phyloP scores from a whole-genome alignment of 1,284 basidiomycete genomes.

The Hymenochaete sp. region DNA sequence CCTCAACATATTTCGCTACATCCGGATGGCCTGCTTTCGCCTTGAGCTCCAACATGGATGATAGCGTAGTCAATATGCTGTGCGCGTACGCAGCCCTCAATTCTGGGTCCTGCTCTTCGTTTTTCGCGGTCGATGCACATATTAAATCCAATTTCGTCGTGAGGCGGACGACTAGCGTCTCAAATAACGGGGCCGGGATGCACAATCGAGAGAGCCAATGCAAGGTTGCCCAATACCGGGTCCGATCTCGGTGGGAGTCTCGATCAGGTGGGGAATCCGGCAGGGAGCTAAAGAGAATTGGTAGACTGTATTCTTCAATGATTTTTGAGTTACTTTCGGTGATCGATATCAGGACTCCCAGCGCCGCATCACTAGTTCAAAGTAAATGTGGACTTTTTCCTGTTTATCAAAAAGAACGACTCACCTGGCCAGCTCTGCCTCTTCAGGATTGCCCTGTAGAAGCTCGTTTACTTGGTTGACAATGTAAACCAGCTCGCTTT shows the following conservation, averaged over 20 bases:
- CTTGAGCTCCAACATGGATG: slow-evolving; percentile 60
- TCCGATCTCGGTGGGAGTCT: slow-evolving; percentile 47
- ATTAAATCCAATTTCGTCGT: slow-evolving; percentile 73
- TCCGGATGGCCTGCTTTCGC: slow-evolving; percentile 55
- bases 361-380: slow-evolving; percentile 48
- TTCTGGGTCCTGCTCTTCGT: slow-evolving; percentile 34
- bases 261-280: slow-evolving; percentile 57
- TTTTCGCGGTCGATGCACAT: slow-evolving; percentile 34
- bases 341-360: slow-evolving; percentile 64
- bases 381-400: neutral
- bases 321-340: slow-evolving; percentile 55
- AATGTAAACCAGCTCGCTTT: slow-evolving; percentile 71
- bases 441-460: slow-evolving; percentile 47
- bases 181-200: slow-evolving; percentile 70
- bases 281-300: slow-evolving; percentile 67
- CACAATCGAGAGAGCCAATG: slow-evolving; percentile 71
- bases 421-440: slow-evolving; percentile 50
- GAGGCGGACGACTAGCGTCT: slow-evolving; percentile 73
- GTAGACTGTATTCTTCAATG: slow-evolving; percentile 71
- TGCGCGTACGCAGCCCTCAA: slow-evolving; percentile 71
- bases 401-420: slow-evolving; percentile 8
- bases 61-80: slow-evolving; percentile 67
- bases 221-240: slow-evolving; percentile 63
- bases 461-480: slow-evolving; percentile 73
- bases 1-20: slow-evolving; percentile 70